These are phyloP conservation scores for Pseudogymnoascus sp. DNA, from an alignment of 2,329 filamentous ascomycete species.

Conservation along the genomic window DNA sequence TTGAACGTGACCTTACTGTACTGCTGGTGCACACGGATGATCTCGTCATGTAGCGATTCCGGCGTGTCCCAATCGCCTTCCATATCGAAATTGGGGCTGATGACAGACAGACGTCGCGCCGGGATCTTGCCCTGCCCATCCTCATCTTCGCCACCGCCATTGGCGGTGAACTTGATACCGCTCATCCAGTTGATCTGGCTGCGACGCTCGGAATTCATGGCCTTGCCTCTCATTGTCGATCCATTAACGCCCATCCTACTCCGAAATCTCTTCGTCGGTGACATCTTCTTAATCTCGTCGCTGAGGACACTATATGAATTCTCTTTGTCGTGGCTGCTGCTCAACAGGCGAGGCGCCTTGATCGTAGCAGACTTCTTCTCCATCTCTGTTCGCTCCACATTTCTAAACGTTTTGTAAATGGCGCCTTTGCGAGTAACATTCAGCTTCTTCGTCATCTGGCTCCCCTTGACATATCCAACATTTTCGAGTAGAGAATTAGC, in stretches of 20 bases:
- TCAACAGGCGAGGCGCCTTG: conserved; percentile 47
- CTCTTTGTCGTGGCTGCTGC: conserved; percentile 29
- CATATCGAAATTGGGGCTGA: conserved; percentile 26
- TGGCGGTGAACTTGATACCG: conserved; percentile 50
- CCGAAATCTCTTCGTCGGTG: conserved; percentile 28
- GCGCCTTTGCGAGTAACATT: conserved; percentile 76
- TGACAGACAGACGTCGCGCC: conserved; percentile 24
- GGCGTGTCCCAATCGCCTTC: conserved; percentile 45
- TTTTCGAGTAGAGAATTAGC: conserved; percentile 53
- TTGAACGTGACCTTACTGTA: conserved; percentile 58
- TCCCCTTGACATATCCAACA: conserved; percentile 67
- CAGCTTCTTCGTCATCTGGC: conserved; percentile 52
- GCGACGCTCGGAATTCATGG: conserved; percentile 31
- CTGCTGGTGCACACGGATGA: conserved; percentile 51
- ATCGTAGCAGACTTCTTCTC: conserved; percentile 54
- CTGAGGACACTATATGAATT: conserved; percentile 20
- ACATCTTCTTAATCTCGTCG: conserved; percentile 34
- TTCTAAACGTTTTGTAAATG: conserved; percentile 74
- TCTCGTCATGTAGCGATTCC: conserved; percentile 56
- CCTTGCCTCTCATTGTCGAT: conserved; percentile 26
- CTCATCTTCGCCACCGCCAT: conserved; percentile 15
- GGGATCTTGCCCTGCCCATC: conserved; percentile 16
- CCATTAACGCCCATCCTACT: conserved; percentile 16
- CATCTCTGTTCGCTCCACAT: conserved; percentile 51
- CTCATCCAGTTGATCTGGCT: conserved; percentile 62